Evolutionary conservation across 2,329 filamentous ascomycete genomes (phyloP).

Genomic region (Epicoccum sorghinum): DNA sequence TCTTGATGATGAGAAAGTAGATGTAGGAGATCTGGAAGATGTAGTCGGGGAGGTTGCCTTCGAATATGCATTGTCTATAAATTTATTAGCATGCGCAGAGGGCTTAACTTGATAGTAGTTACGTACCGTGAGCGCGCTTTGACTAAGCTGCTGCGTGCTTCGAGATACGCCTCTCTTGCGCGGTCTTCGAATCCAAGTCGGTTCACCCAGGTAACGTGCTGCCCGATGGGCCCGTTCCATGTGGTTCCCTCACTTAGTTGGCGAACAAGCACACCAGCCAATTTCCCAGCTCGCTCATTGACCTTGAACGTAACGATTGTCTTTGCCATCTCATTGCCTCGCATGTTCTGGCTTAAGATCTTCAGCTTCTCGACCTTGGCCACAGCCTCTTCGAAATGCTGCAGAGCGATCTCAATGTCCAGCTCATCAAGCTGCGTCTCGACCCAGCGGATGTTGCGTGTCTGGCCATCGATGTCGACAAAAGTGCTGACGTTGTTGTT

Average conservation of each 20-base stretch:
- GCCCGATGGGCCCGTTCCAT: slow-evolving; percentile 76
- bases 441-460: slow-evolving; percentile 94
- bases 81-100: slow-evolving; percentile 23
- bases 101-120: not conserved
- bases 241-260: slow-evolving; percentile 79
- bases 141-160: slow-evolving; percentile 77
- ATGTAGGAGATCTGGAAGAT: slow-evolving; percentile 95
- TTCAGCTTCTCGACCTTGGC: slow-evolving; percentile 83
- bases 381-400: slow-evolving; percentile 86
- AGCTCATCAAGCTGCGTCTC: slow-evolving; percentile 94
- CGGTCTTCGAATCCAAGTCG: slow-evolving; percentile 88
- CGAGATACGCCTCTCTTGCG: slow-evolving; percentile 84
- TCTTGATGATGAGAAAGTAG: slow-evolving; percentile 92
- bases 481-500: slow-evolving; percentile 77
- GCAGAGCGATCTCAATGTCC: slow-evolving; percentile 92
- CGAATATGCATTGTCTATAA: slow-evolving; percentile 86
- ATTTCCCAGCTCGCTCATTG: slow-evolving; percentile 78
- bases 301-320: slow-evolving; percentile 93
- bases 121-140: slow-evolving; percentile 78
- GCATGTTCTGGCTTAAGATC: slow-evolving; percentile 76
- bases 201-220: slow-evolving; percentile 82
- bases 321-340: slow-evolving; percentile 84
- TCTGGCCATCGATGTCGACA: slow-evolving; percentile 94
- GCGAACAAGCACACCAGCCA: slow-evolving; percentile 77
- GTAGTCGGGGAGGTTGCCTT: slow-evolving; percentile 89